These are phyloP conservation scores for Cicer bijugum DNA, from an alignment of 306 rosid genomes.

Conservation along the genomic window DNA sequence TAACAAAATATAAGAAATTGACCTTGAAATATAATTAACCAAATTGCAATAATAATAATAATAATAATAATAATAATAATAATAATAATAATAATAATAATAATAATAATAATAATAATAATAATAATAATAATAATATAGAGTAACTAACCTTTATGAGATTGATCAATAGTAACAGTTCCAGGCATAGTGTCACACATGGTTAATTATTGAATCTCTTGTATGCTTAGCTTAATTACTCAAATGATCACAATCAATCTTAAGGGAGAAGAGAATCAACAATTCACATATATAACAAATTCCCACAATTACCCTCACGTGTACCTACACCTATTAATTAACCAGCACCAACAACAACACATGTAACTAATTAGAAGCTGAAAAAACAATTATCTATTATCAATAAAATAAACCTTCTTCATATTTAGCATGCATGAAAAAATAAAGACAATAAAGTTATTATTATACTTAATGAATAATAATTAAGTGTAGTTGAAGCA, in stretches of 20 bases:
- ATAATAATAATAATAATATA: background rate
- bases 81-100: no score
- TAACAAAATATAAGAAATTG: background rate
- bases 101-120: background rate
- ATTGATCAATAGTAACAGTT: slow-evolving; percentile 49
- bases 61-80: background rate
- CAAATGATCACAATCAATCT: slow-evolving; percentile 9
- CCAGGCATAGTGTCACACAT: slow-evolving; percentile 74
- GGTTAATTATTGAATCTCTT: slow-evolving; percentile 53
- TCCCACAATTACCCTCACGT: slow-evolving; percentile 47
- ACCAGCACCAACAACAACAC: slow-evolving; percentile 23
- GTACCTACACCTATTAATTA: slow-evolving; percentile 47
- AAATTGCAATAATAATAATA: background rate
- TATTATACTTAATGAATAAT: background rate
- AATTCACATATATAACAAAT: slow-evolving; percentile 50
- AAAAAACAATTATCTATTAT: background rate
- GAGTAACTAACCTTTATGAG: slow-evolving; percentile 52
- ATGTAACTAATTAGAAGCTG: slow-evolving; percentile 33
- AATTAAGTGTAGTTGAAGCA: slow-evolving; percentile 14
- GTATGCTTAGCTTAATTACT: slow-evolving; percentile 39
- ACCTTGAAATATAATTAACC: background rate
- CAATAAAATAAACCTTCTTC: slow-evolving; percentile 20
- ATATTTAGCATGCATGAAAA: background rate
- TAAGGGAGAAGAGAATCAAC: slow-evolving; percentile 57
- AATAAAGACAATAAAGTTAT: background rate